Evolutionary conservation across 192 early-diverging fungal species (phyloP).

Genomic region (Rhizoclosmatium sp.): DNA sequence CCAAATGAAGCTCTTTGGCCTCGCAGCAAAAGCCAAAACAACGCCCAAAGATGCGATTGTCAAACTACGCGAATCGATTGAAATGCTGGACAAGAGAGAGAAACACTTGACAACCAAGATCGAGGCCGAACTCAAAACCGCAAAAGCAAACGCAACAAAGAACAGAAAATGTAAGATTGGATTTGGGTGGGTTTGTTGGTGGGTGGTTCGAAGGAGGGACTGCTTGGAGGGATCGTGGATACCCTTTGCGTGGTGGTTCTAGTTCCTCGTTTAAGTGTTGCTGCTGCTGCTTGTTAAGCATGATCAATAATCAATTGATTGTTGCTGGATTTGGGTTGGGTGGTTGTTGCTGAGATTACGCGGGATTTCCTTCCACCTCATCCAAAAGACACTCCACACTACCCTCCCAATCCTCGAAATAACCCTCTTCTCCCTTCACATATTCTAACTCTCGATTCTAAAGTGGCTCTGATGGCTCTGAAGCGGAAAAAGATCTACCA

Average conservation of each 20-base stretch:
- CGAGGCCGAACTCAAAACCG: conserved; percentile 84
- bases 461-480: conserved; percentile 90
- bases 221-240: neutral
- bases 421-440: neutral
- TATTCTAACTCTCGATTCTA: neutral
- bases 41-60: conserved; percentile 95
- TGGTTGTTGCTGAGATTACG: neutral
- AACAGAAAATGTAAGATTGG: conserved; percentile 83
- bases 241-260: neutral
- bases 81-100: conserved; percentile 96
- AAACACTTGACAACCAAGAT: conserved; percentile 85
- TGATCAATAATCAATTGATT: neutral
- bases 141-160: conserved; percentile 88
- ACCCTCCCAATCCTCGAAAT: too few relatives aligned
- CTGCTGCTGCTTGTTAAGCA: too few relatives aligned
- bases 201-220: neutral
- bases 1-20: conserved; percentile 59
- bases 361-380: neutral
- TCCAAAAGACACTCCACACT: neutral
- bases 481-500: conserved; percentile 93
- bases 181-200: neutral
- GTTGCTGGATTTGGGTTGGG: neutral
- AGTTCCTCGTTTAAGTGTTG: neutral
- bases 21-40: conserved; percentile 53
- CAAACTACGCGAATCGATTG: conserved; percentile 85